phyloP scores from a whole-genome alignment of 495 filamentous ascomycete genomes.

The Podospora pseudocomata region DNA sequence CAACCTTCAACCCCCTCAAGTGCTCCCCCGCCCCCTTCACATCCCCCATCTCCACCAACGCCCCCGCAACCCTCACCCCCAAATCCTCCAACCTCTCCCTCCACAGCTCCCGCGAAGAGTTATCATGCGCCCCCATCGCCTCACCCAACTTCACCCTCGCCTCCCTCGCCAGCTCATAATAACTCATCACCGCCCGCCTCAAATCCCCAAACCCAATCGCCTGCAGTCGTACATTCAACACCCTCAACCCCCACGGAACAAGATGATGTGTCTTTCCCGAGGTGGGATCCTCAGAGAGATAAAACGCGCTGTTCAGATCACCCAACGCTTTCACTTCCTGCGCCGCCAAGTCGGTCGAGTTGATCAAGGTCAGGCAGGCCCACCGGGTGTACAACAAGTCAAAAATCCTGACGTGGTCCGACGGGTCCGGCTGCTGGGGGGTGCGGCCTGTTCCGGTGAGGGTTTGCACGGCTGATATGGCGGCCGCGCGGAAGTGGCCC shows the following conservation, averaged over 20 bases:
- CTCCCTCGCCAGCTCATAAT: constrained; percentile 83
- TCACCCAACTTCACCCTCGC: constrained; percentile 54
- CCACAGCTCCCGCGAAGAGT: constrained; percentile 60
- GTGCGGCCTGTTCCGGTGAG: constrained; percentile 49
- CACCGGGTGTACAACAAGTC: constrained; percentile 76
- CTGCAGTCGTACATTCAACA: constrained; percentile 77
- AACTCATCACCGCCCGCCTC: constrained; percentile 76
- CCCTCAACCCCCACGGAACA: constrained; percentile 82
- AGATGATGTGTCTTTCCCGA: constrained; percentile 45
- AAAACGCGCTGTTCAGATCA: constrained; percentile 73
- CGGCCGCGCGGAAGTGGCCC: constrained; percentile 68
- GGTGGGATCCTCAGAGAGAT: constrained; percentile 47
- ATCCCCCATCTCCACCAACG: constrained; percentile 89
- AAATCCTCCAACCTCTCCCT: constrained; percentile 64
- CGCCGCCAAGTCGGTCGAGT: constrained; percentile 65
- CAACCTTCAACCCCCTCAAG: constrained; percentile 45
- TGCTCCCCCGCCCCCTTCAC: constrained; percentile 69
- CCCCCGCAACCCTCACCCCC: constrained; percentile 72
- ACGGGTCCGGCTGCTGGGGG: constrained; percentile 39
- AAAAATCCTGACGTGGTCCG: constrained; percentile 65
- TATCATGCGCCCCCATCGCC: constrained; percentile 34
- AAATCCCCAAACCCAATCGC: constrained; percentile 79
- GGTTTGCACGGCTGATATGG: constrained; percentile 67
- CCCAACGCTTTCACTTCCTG: constrained; percentile 82
- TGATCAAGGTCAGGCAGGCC: constrained; percentile 72